Evolutionary conservation across 768 basidiomycete species (phyloP), one percentile per base, ranked within the genome.

Genomic region (Clavulina sp.): DNA sequence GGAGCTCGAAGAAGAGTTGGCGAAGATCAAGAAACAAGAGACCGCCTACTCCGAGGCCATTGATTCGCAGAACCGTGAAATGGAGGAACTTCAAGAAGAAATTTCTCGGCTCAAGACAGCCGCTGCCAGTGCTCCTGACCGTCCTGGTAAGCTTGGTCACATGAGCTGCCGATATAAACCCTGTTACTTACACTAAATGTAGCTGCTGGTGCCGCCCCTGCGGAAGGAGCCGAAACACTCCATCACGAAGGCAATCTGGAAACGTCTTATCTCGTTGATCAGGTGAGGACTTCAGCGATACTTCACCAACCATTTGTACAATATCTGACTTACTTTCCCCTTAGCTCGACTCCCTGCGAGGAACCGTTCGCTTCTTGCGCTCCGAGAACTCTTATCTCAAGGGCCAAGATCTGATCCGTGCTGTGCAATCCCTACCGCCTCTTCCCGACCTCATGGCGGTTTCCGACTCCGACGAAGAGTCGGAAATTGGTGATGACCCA

Each of bases 371-470:
- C 19, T 96, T 84, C 76, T 71, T 99, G n/a, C 79, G 92, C 23
- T 79, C 74, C 32, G 92, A 97, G 65, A 97, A 97, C 62, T 76
- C 86, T 2, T 89, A 86, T 62, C 79, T 97, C 66, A 91, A 84
- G 62, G 87, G 89, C 2, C 85, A 88, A 63, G 88, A 92, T 59
- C 74, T 97, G 0, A 76, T 96, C 53, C 73, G 74, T 49, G 84
- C 88, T 58, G 79, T 97, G 51, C 76, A 82, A 56, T 61, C 77
- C 4, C 70, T 97, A 0, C 84, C 83, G 18, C 69, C 69, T 0
- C 74, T 86, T n/a, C 68, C 73, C 3, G 69, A 69, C 41, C 31
- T 54, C 48, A 60, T 55, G 47, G 70, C 72, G 7, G 84, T 81
- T 3, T 50, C 51, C 16, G 60, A 70, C 13, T 82, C 81, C 0